Base-by-base conservation (phyloP, 352 stramenopile species). In the Phytophthora constricta region DNA sequence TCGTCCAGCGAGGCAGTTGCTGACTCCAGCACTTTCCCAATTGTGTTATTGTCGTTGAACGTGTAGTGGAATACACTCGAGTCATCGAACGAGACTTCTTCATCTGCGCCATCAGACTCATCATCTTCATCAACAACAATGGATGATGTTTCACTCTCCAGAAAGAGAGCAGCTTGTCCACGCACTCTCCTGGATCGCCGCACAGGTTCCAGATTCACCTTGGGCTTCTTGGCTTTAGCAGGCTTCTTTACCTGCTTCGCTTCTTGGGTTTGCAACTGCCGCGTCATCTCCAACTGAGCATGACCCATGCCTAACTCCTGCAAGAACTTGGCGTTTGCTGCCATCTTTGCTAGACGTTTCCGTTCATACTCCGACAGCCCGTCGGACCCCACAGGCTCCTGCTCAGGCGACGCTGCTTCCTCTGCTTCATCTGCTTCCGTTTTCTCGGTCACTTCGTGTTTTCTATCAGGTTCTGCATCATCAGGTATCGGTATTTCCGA, bases 321-420 rank as follows among this genome's bases (percentile, higher is more conserved):
- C 17, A 87, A 52, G 54, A 87, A 86, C 42, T 69, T 67, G 23
- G 70, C 74, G 57, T 89, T 89, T 28, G 60, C 65, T 13, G 69
- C 77, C 52, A 89, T 79, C 22, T 68, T 75, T 39, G 31, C 58
- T 22, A 60, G 52, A 2, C 80, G 72, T 57, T 85, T 84, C 45
- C 52, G 57, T 47, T 87, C 80, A 39, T 89, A 87, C 42, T 78
- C 69, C 14, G 77, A 89, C 1, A 86, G 41, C 1, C 33, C 50
- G 11, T 25, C 17, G 5, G 17, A 11, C 11, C 28, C 11, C n/a
- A 47, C 46, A 7, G 13, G 11, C 39, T 42, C 16, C 27, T 58
- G 1, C 37, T 31, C 8, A 4, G 25, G 9, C 17, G 20, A 43
- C 27, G 22, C 19, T 22, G 39, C 13, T 23, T 28, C 14, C 7